Base-by-base conservation (phyloP, 2,329 filamentous ascomycete genomes). In the Pseudogymnoascus sp. region DNA sequence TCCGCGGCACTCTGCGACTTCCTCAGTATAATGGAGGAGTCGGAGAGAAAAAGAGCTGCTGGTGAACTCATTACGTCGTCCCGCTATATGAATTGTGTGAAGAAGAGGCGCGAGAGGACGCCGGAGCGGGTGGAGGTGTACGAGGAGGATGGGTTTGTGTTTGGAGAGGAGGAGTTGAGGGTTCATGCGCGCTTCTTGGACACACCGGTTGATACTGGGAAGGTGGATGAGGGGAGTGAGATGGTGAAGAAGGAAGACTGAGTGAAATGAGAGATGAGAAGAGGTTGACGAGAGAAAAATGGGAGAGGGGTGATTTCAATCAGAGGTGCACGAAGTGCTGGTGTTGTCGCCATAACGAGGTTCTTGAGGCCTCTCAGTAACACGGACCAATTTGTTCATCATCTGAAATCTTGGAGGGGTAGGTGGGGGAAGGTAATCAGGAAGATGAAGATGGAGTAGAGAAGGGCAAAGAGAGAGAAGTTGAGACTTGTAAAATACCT, bases 301-400 rank as follows among this genome's bases (percentile, higher is more conserved):
- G 12, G 5, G 11, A 23, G 12, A 40, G 4, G 34, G 12, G 6
- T 39, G 59, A 16, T 39, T 61, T 31, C 39, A 61, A 61, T 61
- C 59, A 61, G 59, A 61, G 40, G 59, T 61, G 59, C 59, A 42
- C 59, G n/a, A 42, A 42, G 59, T 42, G 59, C 59, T 61, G 59
- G 59, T 61, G 18, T 61, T 62, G 16, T 61, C 59, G 59, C 59
- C 59, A 61, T 61, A 61, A 42, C 59, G 59, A 42, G 59, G 37
- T 37, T 37, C 37, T 42, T 61, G 34, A 61, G 37, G 59, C 37
- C 59, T 42, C 59, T 61, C 59, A 61, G 59, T 61, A 61, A 61
- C 59, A 61, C 59, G 59, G 59, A 61, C 59, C 59, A 61, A 61
- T 61, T 61, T 40, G 59, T 42, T 61, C 59, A 61, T 61, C 59